Evolutionary conservation across 495 filamentous ascomycete species (phyloP).

Genomic region (Penicillium daleae): DNA sequence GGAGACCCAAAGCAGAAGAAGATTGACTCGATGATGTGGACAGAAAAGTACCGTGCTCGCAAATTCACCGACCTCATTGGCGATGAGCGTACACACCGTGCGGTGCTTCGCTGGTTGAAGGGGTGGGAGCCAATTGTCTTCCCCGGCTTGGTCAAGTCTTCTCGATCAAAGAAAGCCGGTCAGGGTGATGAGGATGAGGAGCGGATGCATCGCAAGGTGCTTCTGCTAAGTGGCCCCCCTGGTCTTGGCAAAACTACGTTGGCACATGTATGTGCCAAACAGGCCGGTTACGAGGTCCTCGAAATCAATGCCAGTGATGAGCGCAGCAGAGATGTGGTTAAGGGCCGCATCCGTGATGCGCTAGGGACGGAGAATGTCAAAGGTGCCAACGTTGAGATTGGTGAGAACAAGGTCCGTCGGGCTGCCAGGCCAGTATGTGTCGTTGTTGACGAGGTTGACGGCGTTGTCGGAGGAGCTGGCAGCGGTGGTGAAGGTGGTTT

Average conservation of each 20-base stretch:
- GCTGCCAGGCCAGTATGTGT: slow-evolving; percentile 89
- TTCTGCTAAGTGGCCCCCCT: slow-evolving; percentile 87
- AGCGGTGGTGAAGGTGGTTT: slow-evolving; percentile 80
- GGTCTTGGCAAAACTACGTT: slow-evolving; percentile 95
- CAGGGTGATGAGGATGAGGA: slow-evolving; percentile 62
- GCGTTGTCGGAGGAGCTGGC: slow-evolving; percentile 79
- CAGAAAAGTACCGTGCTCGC: slow-evolving; percentile 87
- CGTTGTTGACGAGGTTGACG: slow-evolving; percentile 95
- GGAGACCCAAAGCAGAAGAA: slow-evolving; percentile 38
- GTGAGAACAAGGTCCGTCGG: slow-evolving; percentile 65
- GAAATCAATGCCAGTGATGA: slow-evolving; percentile 97
- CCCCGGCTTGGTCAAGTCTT: slow-evolving; percentile 63
- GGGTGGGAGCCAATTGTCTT: slow-evolving; percentile 93
- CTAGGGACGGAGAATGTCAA: slow-evolving; percentile 92
- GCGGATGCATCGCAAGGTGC: slow-evolving; percentile 77
- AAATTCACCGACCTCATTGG: slow-evolving; percentile 93
- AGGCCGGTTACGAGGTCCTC: slow-evolving; percentile 93
- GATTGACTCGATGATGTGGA: slow-evolving; percentile 67
- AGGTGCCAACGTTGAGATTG: slow-evolving; percentile 69
- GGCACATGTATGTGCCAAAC: slow-evolving; percentile 91
- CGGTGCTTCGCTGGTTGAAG: slow-evolving; percentile 92
- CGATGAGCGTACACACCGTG: slow-evolving; percentile 90
- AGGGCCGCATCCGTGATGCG: slow-evolving; percentile 83
- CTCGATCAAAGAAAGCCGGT: slow-evolving; percentile 46
- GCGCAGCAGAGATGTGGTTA: slow-evolving; percentile 94